Conservation (phyloP, 1,284 basidiomycete genomes). For the Malassezia equina region DNA sequence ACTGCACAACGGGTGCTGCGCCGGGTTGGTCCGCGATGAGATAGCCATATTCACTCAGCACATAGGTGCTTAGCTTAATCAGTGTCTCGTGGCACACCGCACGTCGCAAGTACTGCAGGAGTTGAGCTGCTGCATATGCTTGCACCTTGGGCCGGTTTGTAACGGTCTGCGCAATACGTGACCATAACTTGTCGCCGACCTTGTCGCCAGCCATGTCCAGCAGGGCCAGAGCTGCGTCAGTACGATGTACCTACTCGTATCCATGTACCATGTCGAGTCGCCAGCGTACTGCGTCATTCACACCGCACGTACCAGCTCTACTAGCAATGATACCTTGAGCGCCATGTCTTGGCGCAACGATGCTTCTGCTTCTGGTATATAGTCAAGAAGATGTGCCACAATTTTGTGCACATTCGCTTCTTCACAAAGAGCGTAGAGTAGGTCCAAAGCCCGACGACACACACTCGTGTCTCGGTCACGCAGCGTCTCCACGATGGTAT, state of each 20-base stretch:
- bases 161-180: constrained; percentile 93
- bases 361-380: constrained; percentile 87
- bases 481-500: constrained; percentile 83
- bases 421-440: constrained; percentile 98
- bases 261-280: constrained; percentile 52
- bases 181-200: constrained; percentile 98
- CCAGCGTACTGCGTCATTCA: constrained; percentile 67
- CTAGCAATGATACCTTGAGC: constrained; percentile 92
- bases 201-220: constrained; percentile 95
- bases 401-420: constrained; percentile 85
- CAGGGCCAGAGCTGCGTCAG: constrained; percentile 80
- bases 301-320: constrained; percentile 54
- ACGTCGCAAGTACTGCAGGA: constrained; percentile 72
- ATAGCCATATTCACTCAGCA: constrained; percentile 87
- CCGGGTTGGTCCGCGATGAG: constrained; percentile 88
- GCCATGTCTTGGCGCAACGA: constrained; percentile 95
- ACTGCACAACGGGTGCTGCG: constrained; percentile 87
- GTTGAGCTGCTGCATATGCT: constrained; percentile 66
- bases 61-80: constrained; percentile 88
- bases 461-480: constrained; percentile 97
- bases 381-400: constrained; percentile 84
- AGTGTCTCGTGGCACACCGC: constrained; percentile 91
- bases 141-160: constrained; percentile 90
- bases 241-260: constrained; percentile 30
- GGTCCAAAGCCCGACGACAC: constrained; percentile 79